Evolutionary conservation across 345 rosid genomes (phyloP).

Genomic region (Melaleuca quinquenervia): DNA sequence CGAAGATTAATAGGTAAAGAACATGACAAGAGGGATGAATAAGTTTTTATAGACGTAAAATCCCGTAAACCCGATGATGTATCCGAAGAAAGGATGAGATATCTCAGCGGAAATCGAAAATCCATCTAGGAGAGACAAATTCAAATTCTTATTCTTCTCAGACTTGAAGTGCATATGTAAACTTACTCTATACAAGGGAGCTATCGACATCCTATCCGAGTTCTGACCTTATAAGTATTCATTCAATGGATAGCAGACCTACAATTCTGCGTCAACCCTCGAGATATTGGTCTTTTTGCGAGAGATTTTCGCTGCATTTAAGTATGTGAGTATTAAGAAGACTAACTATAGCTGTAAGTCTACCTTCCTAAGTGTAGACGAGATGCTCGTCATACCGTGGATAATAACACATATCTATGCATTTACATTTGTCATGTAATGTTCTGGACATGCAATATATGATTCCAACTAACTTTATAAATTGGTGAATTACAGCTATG

Average conservation of each 20-base stretch:
- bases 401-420: neutral
- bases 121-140: neutral
- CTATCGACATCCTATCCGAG: neutral
- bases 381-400: fast-evolving
- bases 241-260: neutral
- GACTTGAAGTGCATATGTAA: neutral
- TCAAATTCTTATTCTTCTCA: neutral
- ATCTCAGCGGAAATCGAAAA: neutral
- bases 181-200: neutral
- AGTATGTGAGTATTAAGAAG: neutral
- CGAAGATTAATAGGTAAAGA: neutral
- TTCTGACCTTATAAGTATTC: neutral
- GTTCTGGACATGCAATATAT: neutral
- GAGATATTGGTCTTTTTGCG: neutral
- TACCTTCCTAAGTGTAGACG: neutral
- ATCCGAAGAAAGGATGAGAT: neutral
- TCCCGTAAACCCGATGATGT: neutral
- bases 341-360: neutral
- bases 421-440: neutral
- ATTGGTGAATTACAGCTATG: neutral
- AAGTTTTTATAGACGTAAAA: neutral
- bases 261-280: neutral
- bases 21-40: neutral
- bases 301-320: neutral
- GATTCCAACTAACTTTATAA: neutral